These are phyloP conservation scores for Saitozyma podzolica DNA, from an alignment of 768 basidiomycete species.

Conservation along the genomic window DNA sequence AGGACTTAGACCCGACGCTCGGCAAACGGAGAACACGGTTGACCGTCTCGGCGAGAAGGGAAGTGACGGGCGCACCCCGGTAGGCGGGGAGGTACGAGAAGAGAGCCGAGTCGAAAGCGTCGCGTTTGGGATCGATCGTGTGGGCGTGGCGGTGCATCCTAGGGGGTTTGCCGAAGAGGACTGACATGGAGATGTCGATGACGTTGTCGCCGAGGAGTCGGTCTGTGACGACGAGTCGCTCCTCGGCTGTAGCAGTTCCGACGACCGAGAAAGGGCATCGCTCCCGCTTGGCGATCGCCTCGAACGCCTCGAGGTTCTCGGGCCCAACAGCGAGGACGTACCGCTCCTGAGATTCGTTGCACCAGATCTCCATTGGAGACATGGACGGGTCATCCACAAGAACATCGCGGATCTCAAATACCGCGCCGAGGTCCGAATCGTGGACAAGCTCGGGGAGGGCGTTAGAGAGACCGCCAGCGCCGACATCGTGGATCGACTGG, in stretches of 20 bases:
- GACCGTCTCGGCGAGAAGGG: slow-evolving; percentile 62
- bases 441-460: slow-evolving; percentile 96
- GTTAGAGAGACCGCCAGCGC: slow-evolving; percentile 94
- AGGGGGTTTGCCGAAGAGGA: slow-evolving; percentile 93
- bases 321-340: slow-evolving; percentile 89
- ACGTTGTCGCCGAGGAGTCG: slow-evolving; percentile 74
- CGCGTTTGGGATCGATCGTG: slow-evolving; percentile 55
- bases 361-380: slow-evolving; percentile 99
- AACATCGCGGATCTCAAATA: slow-evolving; percentile 90
- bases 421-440: slow-evolving; percentile 86
- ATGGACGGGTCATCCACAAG: slow-evolving; percentile 87
- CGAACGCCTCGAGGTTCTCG: slow-evolving; percentile 64
- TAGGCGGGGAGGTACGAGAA: slow-evolving; percentile 60
- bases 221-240: slow-evolving; percentile 86
- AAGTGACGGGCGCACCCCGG: slow-evolving; percentile 53
- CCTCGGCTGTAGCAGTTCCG: slow-evolving; percentile 76
- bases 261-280: slow-evolving; percentile 92
- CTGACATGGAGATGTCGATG: slow-evolving; percentile 88
- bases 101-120: slow-evolving; percentile 72
- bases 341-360: slow-evolving; percentile 96
- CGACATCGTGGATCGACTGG: slow-evolving; percentile 96
- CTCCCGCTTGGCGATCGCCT: slow-evolving; percentile 77
- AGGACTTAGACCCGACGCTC: slow-evolving; percentile 90
- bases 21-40: slow-evolving; percentile 85
- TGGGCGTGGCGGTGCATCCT: slow-evolving; percentile 77